phyloP scores from a whole-genome alignment of 176 grass and related monocot species.

The Ensete ventricosum region DNA sequence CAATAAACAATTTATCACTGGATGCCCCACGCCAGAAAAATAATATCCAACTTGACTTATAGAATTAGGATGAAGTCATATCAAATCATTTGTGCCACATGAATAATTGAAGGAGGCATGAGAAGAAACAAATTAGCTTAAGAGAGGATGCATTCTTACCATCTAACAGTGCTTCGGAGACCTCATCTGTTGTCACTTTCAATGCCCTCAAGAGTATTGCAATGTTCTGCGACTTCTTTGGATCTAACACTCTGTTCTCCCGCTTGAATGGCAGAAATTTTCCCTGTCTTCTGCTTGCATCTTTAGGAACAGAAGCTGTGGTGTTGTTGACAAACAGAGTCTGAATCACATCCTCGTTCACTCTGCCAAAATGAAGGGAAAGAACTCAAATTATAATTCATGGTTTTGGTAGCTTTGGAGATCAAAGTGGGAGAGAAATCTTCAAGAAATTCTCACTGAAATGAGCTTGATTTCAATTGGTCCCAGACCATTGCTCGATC shows the following conservation, averaged over 20 bases:
- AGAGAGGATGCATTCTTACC: conserved; percentile 36
- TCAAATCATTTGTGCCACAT: neutral
- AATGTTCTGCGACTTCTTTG: conserved; percentile 98
- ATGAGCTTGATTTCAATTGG: conserved; percentile 90
- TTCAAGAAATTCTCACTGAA: conserved; percentile 49
- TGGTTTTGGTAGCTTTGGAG: neutral
- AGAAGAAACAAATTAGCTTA: neutral
- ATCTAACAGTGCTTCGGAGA: conserved; percentile 75
- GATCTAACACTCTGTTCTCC: conserved; percentile 95
- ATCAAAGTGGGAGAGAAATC: conserved; percentile 7
- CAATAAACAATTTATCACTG: neutral
- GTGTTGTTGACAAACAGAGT: conserved; percentile 88
- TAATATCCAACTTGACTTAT: neutral
- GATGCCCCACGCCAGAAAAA: neutral
- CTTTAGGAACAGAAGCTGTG: conserved; percentile 33
- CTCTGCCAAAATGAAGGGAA: conserved; percentile 32
- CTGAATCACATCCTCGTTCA: conserved; percentile 94
- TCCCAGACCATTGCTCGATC: conserved; percentile 98
- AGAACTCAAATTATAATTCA: conserved; percentile 1
- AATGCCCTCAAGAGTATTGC: conserved; percentile 83
- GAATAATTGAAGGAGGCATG: neutral
- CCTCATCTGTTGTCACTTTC: conserved; percentile 84
- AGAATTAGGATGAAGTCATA: neutral
- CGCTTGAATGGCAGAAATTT: conserved; percentile 40
- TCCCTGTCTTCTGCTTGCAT: conserved; percentile 38